A percentile compares a stretch with the other conserved stretches of the same genome.
These are phyloP conservation scores for Intubia oerlemansii DNA, from an alignment of 2,329 filamentous ascomycete species.

Conservation along the genomic window DNA sequence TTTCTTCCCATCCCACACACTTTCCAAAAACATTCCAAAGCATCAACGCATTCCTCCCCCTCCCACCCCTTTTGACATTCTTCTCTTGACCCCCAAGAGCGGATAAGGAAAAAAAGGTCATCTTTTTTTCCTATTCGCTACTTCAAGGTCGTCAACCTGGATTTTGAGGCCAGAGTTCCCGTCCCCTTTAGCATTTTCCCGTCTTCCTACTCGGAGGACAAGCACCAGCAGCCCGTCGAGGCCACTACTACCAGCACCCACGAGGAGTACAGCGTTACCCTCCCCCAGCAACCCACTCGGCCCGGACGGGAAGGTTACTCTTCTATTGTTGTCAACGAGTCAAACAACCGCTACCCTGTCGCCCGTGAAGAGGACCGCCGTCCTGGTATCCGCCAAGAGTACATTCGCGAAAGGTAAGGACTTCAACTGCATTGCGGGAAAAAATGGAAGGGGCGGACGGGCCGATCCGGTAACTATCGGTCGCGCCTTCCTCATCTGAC, in stretches of 20 bases:
- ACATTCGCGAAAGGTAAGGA: slow-evolving; percentile 29
- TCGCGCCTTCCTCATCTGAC: not conserved
- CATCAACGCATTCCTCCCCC: too few relatives aligned
- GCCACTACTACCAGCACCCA: slow-evolving; percentile 34
- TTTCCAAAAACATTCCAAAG: too few relatives aligned
- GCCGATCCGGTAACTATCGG: too few relatives aligned
- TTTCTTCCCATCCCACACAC: slow-evolving; percentile 5
- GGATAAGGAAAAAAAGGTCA: slow-evolving; percentile 19
- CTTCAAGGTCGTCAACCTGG: slow-evolving; percentile 80
- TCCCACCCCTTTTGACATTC: slow-evolving; percentile 10
- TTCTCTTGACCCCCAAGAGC: slow-evolving; percentile 5
- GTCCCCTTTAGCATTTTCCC: slow-evolving; percentile 99
- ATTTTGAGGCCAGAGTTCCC: slow-evolving; percentile 98
- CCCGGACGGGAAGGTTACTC: slow-evolving; percentile 97
- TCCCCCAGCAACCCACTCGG: slow-evolving; percentile 50
- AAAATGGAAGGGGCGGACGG: too few relatives aligned
- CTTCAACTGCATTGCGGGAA: too few relatives aligned
- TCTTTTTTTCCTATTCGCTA: slow-evolving; percentile 33
- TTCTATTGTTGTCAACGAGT: slow-evolving; percentile 31
- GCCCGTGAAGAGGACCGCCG: slow-evolving; percentile 60
- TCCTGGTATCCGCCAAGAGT: slow-evolving; percentile 40
- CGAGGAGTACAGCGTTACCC: slow-evolving; percentile 64
- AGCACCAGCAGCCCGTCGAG: slow-evolving; percentile 10
- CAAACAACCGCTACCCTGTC: slow-evolving; percentile 21
- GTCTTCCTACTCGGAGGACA: slow-evolving; percentile 24